Conservation (phyloP, 2,329 filamentous ascomycete genomes). For the Colletotrichum destructivum region DNA sequence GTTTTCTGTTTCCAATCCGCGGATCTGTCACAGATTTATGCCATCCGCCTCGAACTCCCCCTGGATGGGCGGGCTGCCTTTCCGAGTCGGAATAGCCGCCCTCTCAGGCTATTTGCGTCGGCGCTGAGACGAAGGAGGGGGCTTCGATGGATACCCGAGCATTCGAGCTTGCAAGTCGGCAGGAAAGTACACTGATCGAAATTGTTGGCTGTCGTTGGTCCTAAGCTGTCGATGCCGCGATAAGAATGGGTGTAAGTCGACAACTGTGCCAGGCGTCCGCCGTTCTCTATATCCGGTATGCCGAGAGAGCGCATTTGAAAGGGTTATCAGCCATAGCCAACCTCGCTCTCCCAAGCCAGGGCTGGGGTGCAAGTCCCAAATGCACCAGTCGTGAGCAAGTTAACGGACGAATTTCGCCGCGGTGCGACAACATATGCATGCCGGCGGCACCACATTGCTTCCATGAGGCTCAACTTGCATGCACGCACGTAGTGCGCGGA, state of each 20-base stretch:
- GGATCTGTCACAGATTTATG: conserved; percentile 41
- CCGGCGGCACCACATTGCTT: not conserved
- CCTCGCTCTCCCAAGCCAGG: conserved; percentile 2
- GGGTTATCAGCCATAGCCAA: not conserved
- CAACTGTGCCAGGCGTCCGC: not conserved
- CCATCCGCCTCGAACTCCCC: conserved; percentile 14
- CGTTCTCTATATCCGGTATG: not conserved
- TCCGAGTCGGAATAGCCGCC: conserved; percentile 25
- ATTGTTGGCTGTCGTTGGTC: not conserved
- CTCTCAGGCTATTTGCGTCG: conserved; percentile 5
- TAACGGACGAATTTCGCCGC: not conserved
- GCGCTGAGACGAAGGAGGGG: conserved; percentile 8
- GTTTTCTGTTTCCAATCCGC: conserved; percentile 40
- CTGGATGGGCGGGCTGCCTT: not conserved
- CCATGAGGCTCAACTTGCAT: conserved; percentile 12
- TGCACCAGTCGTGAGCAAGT: not conserved
- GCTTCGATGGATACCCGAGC: conserved; percentile 12
- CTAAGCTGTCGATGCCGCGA: not conserved
- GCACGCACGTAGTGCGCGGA: not conserved
- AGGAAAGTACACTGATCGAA: not conserved
- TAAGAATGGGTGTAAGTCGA: conserved; percentile 6
- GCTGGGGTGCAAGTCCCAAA: not conserved
- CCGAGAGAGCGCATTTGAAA: not conserved
- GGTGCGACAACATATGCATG: conserved; percentile 22
- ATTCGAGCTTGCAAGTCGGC: not conserved